Evolutionary conservation across 139 green algal species (phyloP).

Genomic region (Desmodesmus armatus): DNA sequence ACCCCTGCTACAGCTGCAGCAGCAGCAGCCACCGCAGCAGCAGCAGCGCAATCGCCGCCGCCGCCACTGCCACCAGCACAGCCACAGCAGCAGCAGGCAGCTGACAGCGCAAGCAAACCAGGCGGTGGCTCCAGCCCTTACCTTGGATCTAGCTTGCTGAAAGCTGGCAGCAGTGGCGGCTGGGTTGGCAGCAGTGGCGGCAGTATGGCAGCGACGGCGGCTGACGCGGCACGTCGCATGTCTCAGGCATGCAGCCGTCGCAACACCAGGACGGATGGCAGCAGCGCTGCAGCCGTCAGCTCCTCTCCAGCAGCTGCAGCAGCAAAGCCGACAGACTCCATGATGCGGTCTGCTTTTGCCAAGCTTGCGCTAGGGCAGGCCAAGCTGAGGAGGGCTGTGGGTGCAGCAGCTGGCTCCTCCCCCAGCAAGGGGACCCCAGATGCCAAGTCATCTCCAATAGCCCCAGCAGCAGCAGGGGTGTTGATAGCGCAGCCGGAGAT

Average conservation of each 20-base stretch:
- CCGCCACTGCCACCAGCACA: slow-evolving; percentile 10
- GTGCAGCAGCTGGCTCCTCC: no score
- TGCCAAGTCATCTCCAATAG: background rate
- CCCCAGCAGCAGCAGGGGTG: background rate
- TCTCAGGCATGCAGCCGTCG: no score
- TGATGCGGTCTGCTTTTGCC: slow-evolving; percentile 31
- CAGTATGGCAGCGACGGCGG: background rate
- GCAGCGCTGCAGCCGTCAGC: no score
- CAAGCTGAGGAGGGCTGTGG: background rate
- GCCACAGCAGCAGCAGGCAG: background rate
- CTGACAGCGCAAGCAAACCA: background rate
- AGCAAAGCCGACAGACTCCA: slow-evolving; percentile 25
- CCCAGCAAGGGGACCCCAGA: background rate
- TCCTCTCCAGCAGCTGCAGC: background rate
- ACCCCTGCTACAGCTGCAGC: background rate
- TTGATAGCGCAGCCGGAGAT: no score
- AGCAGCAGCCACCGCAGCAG: background rate
- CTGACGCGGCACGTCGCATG: background rate
- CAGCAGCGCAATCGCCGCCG: background rate
- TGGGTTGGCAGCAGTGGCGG: background rate
- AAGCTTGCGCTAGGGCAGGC: slow-evolving; percentile 31
- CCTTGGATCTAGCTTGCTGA: background rate
- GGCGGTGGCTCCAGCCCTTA: no score
- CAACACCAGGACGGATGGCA: no score
- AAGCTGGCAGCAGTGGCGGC: background rate